A percentile compares a stretch with the other conserved stretches of the same genome.
phyloP scores from a whole-genome alignment of 108 stramenopile species.

The Skeletonema potamos region DNA sequence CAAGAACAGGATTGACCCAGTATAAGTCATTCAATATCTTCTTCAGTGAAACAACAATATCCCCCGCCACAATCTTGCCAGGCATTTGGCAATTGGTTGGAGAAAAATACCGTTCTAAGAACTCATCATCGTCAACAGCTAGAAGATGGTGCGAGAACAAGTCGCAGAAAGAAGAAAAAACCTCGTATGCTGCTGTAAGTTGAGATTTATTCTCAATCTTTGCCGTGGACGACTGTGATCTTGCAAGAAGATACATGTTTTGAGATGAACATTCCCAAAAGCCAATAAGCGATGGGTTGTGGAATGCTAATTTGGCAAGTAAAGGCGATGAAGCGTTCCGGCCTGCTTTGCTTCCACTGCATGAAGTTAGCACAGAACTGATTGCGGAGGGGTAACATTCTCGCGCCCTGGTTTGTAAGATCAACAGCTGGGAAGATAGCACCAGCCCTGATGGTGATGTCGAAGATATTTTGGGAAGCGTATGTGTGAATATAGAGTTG shows the following conservation, averaged over 20 bases:
- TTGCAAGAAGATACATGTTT: conserved; percentile 2
- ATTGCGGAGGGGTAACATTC: conserved; percentile 42
- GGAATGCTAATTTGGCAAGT: conserved; percentile 54
- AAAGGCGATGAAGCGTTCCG: conserved; percentile 56
- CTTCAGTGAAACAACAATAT: conserved; percentile 48
- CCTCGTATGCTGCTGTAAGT: conserved; percentile 18
- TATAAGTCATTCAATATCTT: conserved; percentile 61
- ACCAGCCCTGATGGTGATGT: conserved; percentile 7
- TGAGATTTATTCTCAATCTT: not conserved
- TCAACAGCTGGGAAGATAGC: not conserved
- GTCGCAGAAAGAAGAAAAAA: conserved; percentile 72
- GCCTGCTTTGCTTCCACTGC: conserved; percentile 53
- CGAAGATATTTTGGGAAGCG: not conserved
- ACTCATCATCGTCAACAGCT: conserved; percentile 78
- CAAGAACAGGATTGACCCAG: conserved; percentile 71
- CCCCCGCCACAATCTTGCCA: conserved; percentile 44
- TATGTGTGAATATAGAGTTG: conserved; percentile 16
- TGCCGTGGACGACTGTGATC: conserved; percentile 5
- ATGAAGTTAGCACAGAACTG: conserved; percentile 44
- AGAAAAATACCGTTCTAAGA: conserved; percentile 49
- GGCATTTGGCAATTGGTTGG: not conserved
- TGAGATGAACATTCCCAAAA: conserved; percentile 25
- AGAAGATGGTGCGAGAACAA: conserved; percentile 71
- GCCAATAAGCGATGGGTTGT: conserved; percentile 21
- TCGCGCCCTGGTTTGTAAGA: conserved; percentile 3